Base-by-base conservation (phyloP, 2,329 filamentous ascomycete genomes). In the Colletotrichum viniferum region DNA sequence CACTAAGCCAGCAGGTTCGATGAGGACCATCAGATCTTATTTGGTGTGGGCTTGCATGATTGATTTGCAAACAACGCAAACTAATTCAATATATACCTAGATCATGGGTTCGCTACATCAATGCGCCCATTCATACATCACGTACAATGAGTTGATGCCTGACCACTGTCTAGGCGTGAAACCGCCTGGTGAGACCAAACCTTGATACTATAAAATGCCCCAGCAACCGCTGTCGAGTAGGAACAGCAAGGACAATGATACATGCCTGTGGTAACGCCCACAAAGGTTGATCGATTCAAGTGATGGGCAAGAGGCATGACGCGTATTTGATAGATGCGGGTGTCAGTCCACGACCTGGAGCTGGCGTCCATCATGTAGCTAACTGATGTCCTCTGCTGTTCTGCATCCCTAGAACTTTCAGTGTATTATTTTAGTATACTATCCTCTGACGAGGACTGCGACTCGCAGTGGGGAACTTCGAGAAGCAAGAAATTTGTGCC, bases 361-460 rank as follows among this genome's bases (percentile, higher is more conserved):
- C 18, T 52, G 43, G 43, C 43, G 10, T 1, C 3, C 1, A 21
- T 10, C 0, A 21, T 13, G 10, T 21, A 13, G 5, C 2, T 52
- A 0, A 3, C 10, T 52, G n/a, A 1, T 52, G 12, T 52, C 0
- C n/a, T 21, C 10, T 21, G 43, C 1, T 52, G 43, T 52, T 4
- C 43, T 21, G 0, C 43, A 4, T 21, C 43, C 10, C 10, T 4
- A 7, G 5, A 0, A 0, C 4, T 21, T 21, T 21, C 2, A 4
- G 5, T 21, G n/a, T 52, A 1, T 52, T 3, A 0, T 52, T 4
- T 52, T 52, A 3, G 43, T 4, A 52, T 52, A 21, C 43, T 0
- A 52, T 13, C 43, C 6, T 52, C 5, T 52, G 43, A 7, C 2
- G 43, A 52, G 10, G n/a, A 21, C n/a, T 7, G 43, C 10, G n/a